Conservation (phyloP, 768 basidiomycete species). For the Pisolithus albus region DNA sequence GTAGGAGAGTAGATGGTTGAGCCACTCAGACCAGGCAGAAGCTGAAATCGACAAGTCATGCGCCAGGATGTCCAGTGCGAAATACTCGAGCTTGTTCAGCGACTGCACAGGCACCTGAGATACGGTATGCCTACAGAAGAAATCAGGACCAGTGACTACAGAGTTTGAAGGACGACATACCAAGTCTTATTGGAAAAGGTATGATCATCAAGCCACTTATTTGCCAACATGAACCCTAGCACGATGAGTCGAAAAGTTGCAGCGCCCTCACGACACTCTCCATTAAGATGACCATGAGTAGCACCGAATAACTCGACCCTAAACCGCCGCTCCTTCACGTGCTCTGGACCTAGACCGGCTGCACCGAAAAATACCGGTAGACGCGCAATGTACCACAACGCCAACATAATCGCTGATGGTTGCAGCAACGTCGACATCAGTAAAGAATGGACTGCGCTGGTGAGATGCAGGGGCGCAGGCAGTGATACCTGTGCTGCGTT, state of each 20-base stretch:
- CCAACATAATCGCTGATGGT: slow-evolving; percentile 72
- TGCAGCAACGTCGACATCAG: slow-evolving; percentile 74
- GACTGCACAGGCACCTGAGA: slow-evolving; percentile 66
- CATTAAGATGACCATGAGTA: slow-evolving; percentile 33
- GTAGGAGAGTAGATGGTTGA: slow-evolving; percentile 56
- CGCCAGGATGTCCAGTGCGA: slow-evolving; percentile 62
- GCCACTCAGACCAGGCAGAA: slow-evolving; percentile 65
- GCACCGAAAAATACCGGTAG: slow-evolving; percentile 64
- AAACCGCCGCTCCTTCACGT: slow-evolving; percentile 55
- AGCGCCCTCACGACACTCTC: slow-evolving; percentile 45
- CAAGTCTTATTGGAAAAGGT: slow-evolving; percentile 89
- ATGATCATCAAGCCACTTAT: slow-evolving; percentile 86
- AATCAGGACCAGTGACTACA: slow-evolving; percentile 2
- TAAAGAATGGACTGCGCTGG: slow-evolving; percentile 61
- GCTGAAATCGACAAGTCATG: slow-evolving; percentile 66
- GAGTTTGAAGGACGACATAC: slow-evolving; percentile 33
- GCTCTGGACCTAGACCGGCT: slow-evolving; percentile 42
- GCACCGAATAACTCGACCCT: slow-evolving; percentile 58
- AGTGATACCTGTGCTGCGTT: slow-evolving; percentile 28
- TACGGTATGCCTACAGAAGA: slow-evolving; percentile 60
- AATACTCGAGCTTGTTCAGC: slow-evolving; percentile 65
- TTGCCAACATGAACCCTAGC: slow-evolving; percentile 78
- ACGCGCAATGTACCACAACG: slow-evolving; percentile 76
- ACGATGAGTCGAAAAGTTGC: slow-evolving; percentile 71
- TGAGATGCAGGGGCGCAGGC: slow-evolving; percentile 41